Conservation (phyloP, 768 basidiomycete species). For the Suillus weaverae region DNA sequence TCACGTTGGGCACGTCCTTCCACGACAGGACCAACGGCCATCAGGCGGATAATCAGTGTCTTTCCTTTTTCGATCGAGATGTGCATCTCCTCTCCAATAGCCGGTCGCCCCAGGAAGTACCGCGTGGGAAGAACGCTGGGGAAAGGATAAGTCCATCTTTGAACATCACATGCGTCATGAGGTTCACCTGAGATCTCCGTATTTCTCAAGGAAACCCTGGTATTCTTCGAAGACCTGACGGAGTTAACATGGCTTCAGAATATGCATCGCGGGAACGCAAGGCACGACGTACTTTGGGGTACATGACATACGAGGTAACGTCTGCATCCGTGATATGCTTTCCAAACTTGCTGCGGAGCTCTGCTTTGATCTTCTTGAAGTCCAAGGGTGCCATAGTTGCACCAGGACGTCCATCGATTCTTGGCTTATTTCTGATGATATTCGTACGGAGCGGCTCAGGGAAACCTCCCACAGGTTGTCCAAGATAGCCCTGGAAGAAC, state of each 20-base stretch:
- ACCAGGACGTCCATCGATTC: conserved; percentile 94
- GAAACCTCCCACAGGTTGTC: conserved; percentile 98
- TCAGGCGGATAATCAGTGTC: conserved; percentile 92
- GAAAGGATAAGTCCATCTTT: conserved; percentile 17
- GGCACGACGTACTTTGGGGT: conserved; percentile 73
- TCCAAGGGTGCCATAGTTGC: conserved; percentile 84
- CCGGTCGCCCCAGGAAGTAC: conserved; percentile 93
- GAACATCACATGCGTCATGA: conserved; percentile 6
- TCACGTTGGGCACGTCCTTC: conserved; percentile 91
- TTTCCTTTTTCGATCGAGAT: conserved; percentile 96
- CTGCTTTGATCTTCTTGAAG: conserved; percentile 94
- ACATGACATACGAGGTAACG: conserved; percentile 96
- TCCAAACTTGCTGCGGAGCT: conserved; percentile 91
- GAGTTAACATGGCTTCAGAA: conserved; percentile 15
- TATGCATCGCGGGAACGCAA: conserved; percentile 8
- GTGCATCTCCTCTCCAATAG: conserved; percentile 93
- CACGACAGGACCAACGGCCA: conserved; percentile 93
- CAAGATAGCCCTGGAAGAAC: conserved; percentile 99
- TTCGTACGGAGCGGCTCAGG: conserved; percentile 92
- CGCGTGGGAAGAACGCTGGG: conserved; percentile 92
- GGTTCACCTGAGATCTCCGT: conserved; percentile 83
- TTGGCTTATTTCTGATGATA: conserved; percentile 90
- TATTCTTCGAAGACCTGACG: conserved; percentile 94
- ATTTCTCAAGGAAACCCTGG: conserved; percentile 92
- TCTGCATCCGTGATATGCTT: conserved; percentile 92